These are phyloP conservation scores for Coemansia sp. DNA, from an alignment of 192 early-diverging fungal genomes.

Conservation along the genomic window DNA sequence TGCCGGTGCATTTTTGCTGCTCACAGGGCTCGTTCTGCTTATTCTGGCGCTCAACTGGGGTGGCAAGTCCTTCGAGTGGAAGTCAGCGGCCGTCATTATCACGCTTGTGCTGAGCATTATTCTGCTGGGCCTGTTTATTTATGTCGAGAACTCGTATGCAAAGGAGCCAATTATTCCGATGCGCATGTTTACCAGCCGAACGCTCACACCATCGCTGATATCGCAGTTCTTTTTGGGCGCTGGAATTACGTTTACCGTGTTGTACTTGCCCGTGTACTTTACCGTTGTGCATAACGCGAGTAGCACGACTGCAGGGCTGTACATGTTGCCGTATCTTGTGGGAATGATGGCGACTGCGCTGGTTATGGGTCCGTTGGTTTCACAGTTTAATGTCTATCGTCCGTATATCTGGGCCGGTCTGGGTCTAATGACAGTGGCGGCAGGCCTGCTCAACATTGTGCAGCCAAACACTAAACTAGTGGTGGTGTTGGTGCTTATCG, in stretches of 20 bases:
- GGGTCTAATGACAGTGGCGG: conserved; percentile 16
- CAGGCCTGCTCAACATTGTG: conserved; percentile 24
- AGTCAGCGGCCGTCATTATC: conserved; percentile 51
- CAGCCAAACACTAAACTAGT: conserved; percentile 16
- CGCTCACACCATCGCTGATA: conserved; percentile 14
- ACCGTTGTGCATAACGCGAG: conserved; percentile 18
- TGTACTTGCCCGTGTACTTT: conserved; percentile 40
- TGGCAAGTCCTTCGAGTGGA: conserved; percentile 69
- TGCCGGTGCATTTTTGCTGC: conserved; percentile 56
- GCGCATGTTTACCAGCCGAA: conserved; percentile 29
- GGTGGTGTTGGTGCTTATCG: conserved; percentile 19
- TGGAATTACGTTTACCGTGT: conserved; percentile 22
- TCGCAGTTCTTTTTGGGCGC: conserved; percentile 31
- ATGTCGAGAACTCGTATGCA: conserved; percentile 60
- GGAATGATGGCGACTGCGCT: conserved; percentile 24
- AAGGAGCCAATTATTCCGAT: conserved; percentile 70
- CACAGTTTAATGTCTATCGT: conserved; percentile 25
- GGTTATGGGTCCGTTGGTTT: conserved; percentile 20
- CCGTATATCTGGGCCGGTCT: conserved; percentile 36
- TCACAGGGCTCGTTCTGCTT: conserved; percentile 57
- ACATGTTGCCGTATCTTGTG: conserved; percentile 30
- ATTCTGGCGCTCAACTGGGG: conserved; percentile 73
- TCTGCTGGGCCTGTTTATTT: conserved; percentile 55
- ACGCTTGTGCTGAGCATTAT: conserved; percentile 48
- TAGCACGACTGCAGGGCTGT: conserved; percentile 21